Evolutionary conservation across 2,329 filamentous ascomycete species (phyloP), one percentile per base, ranked within the genome.

Genomic region (Trichoderma afroharzianum): DNA sequence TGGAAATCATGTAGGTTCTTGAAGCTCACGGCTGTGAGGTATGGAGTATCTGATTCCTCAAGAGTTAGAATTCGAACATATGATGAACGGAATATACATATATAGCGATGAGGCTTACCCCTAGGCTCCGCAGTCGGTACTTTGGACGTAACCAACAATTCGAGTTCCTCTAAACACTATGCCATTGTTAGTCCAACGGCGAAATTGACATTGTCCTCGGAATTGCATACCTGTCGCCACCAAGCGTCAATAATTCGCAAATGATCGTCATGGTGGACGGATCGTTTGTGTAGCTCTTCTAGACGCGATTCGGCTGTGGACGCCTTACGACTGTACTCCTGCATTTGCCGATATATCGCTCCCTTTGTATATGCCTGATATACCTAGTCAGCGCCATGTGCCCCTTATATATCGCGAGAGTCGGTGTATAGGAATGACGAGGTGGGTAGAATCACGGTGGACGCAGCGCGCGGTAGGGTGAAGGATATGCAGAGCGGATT

Each of bases 281-380:
- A 89, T 78, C 90, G 88, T 80, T 94, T 94, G 75, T 93, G 89
- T 74, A 97, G 85, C 75, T 97, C 93, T 79, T 91, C 91, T 73
- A 98, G 85, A 78, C 93, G 92, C 72, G 89, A 86, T 83, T 98
- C 95, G 74, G 97, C 85, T 53, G 92, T 92, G 71, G 88, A 87
- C 80, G 94, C 95, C 80, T 97, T 94, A 76, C 96, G 91, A 83
- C 97, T 97, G 83, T 97, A 98, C 83, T 98, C 96, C 80, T 94
- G 93, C 94, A 99, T 97, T 83, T 98, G 95, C 72, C 97, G 93
- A 78, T 93, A 92, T 80, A 99, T 97, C 74, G 96, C 96, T 85
- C 97, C 96, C 84, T 98, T 99, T 73, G 81, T 83, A 73, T 82
- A 83, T 68, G 79, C 74, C 81, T 83, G 76, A 73, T 57, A 73